A percentile compares a stretch with the other conserved stretches of the same genome.
Evolutionary conservation across 805 yeast species (phyloP).

Genomic region (Metschnikowia baotianmanensis): DNA sequence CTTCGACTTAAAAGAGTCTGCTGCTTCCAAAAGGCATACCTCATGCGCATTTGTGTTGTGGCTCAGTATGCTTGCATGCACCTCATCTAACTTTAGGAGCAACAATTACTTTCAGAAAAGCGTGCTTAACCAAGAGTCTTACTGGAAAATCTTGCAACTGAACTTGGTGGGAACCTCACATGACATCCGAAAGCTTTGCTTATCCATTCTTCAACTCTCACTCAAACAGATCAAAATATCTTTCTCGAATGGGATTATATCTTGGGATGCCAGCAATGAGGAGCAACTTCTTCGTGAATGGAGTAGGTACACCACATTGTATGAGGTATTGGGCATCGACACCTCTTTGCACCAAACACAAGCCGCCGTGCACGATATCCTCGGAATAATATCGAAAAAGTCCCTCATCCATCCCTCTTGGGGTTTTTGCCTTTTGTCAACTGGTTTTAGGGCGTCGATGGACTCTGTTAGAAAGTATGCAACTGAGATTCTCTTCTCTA

Average conservation of each 20-base stretch:
- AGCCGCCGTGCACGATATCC: constrained; percentile 68
- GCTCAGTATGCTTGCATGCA: constrained; percentile 46
- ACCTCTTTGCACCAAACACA: constrained; percentile 83
- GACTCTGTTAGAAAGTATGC: constrained; percentile 72
- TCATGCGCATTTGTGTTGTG: constrained; percentile 52
- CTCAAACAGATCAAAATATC: constrained; percentile 44
- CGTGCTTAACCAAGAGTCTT: constrained; percentile 24
- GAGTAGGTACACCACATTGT: constrained; percentile 70
- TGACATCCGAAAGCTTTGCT: constrained; percentile 65
- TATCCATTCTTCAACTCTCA: constrained; percentile 63
- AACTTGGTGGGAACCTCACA: constrained; percentile 57
- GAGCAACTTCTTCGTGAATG: constrained; percentile 49
- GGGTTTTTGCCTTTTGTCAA: constrained; percentile 70
- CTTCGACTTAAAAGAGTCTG: constrained; percentile 32
- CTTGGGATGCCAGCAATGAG: constrained; percentile 37
- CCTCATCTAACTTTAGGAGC: constrained; percentile 9
- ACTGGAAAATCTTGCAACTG: constrained; percentile 55
- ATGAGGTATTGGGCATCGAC: constrained; percentile 80
- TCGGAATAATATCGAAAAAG: constrained; percentile 46
- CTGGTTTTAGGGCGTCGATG: constrained; percentile 73
- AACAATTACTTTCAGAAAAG: constrained; percentile 25
- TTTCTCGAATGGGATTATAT: constrained; percentile 34
- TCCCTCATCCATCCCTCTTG: constrained; percentile 63
- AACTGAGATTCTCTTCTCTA: constrained; percentile 51
- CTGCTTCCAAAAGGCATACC: constrained; percentile 19